Base-by-base conservation (phyloP, 2,329 filamentous ascomycete species). In the Phaeosphaeriaceae sp. region DNA sequence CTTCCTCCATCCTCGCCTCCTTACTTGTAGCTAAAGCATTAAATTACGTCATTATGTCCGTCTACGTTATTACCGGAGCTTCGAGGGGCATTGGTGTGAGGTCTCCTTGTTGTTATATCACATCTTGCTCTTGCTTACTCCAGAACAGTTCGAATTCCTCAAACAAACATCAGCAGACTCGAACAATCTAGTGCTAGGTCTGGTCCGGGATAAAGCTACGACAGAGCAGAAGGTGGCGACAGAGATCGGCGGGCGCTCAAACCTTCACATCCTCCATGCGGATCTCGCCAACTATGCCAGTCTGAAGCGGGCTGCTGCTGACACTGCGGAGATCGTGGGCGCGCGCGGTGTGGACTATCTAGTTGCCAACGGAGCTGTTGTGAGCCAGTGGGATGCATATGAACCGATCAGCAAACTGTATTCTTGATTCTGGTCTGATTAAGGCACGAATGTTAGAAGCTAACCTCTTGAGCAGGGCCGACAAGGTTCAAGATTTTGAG, bases 281-380 rank as follows among this genome's bases (percentile, higher is more conserved):
- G 70, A 74, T 48, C 44, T 72, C 5, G 57, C 62, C 46, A 58
- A 66, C 52, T 68, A 71, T 25, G 50, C 50, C 4, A 54, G 58
- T 44, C 19, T 70, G 21, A 71, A 69, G 62, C 54, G 63, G 36
- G 66, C 67, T 20, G 68, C 64, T n/a, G 60, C 40, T 3, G 63
- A 67, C 15, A 62, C 62, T 17, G 53, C 67, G 19, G 56, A 51
- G 19, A 63, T 70, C 24, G 61, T 60, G 11, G 61, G 61, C 7
- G 69, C 74, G 33, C 53, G 55, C 25, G 50, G 66, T 1, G 53
- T 87, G 6, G 85, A 87, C 68, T 83, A 83, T 58, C 67, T 87
- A 6, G 82, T 87, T 25, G 80, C 79, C 51, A 87, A 87, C 51
- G 85, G 76, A 1, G 84, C 68, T 1, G 63, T 73, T 4, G 58